Evolutionary conservation across 345 rosid genomes (phyloP).

Genomic region (Firmiana major): DNA sequence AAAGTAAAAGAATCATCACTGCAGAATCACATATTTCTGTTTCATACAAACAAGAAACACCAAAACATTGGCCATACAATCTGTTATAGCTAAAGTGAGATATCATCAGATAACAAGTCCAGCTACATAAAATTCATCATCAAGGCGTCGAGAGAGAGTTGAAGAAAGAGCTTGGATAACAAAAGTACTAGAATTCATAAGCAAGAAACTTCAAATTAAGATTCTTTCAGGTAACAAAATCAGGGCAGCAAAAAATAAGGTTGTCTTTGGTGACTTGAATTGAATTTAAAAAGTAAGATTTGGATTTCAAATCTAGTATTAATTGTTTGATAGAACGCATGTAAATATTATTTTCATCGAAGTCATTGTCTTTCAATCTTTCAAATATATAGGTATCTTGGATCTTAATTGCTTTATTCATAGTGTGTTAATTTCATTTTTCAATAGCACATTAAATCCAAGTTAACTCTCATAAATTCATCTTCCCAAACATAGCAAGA

Average conservation of each 20-base stretch:
- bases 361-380: neutral
- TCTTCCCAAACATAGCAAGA: neutral
- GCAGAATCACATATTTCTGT: conserved; percentile 4
- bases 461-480: neutral
- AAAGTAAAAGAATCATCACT: neutral
- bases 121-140: neutral
- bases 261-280: no score
- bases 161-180: neutral
- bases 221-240: neutral
- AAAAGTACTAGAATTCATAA: neutral
- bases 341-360: neutral
- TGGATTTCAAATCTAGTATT: neutral
- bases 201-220: neutral
- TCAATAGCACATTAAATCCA: no score
- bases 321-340: neutral
- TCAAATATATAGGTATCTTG: neutral
- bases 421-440: neutral
- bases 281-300: no score
- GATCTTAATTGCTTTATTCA: neutral
- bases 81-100: neutral
- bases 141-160: neutral
- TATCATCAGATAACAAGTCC: conserved; percentile 2
- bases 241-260: neutral
- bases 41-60: neutral
- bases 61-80: neutral